Percentiles rank a stretch among this genome's conserved stretches.
Evolutionary conservation across 768 basidiomycete species (phyloP).

Genomic region (Phaffia australis): DNA sequence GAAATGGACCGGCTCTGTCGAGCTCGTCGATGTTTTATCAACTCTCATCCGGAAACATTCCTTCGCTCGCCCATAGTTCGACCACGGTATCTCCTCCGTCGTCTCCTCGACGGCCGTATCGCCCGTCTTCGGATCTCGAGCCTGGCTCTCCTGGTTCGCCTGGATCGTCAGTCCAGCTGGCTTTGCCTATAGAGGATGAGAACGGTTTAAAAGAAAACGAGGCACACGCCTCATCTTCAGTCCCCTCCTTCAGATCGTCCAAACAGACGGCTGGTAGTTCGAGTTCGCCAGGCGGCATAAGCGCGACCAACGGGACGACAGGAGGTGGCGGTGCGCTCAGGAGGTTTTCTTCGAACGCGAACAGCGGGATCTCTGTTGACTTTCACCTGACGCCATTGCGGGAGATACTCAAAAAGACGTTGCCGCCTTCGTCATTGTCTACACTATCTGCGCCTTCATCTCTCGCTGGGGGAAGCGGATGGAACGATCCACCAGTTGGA

Average conservation of each 20-base stretch:
- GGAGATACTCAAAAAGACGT: slow-evolving; percentile 13
- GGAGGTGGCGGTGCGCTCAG: too few relatives aligned
- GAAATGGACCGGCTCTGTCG: background rate
- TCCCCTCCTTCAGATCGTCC: background rate
- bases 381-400: slow-evolving; percentile 21
- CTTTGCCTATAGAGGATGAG: too few relatives aligned
- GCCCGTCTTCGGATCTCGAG: slow-evolving; percentile 2
- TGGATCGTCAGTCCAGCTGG: too few relatives aligned
- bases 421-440: background rate
- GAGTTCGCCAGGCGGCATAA: too few relatives aligned
- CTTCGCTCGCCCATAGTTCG: background rate
- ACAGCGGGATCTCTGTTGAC: too few relatives aligned
- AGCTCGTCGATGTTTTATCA: background rate
- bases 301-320: too few relatives aligned
- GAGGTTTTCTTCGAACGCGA: too few relatives aligned
- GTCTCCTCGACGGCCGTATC: background rate
- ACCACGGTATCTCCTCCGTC: background rate
- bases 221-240: background rate
- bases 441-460: background rate
- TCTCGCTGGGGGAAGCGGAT: slow-evolving; percentile 4
- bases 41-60: background rate
- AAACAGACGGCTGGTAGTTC: too few relatives aligned
- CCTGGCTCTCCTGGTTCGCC: too few relatives aligned
- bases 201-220: too few relatives aligned
- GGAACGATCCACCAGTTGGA: slow-evolving; percentile 19